A percentile compares a stretch with the other conserved stretches of the same genome.
These are phyloP conservation scores for Mortierella sp. DNA, from an alignment of 371 early-diverging fungal species.

Conservation along the genomic window DNA sequence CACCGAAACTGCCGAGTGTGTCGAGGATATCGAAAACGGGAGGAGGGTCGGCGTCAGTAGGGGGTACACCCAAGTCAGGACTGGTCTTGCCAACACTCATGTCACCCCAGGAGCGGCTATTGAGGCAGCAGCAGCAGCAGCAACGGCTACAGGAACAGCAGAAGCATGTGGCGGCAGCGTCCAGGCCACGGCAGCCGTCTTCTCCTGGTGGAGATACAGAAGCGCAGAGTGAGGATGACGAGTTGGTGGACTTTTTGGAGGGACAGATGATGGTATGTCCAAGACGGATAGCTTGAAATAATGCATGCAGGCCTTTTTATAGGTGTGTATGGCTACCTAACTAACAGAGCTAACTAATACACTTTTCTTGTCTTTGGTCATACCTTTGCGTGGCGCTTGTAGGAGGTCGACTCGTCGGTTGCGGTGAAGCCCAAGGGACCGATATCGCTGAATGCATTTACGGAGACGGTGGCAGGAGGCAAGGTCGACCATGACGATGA, in stretches of 20 bases:
- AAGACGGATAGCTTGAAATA: neutral
- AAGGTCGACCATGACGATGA: slow-evolving; percentile 32
- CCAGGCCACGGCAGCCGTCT: slow-evolving; percentile 15
- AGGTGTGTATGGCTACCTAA: neutral
- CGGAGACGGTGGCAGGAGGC: slow-evolving; percentile 53
- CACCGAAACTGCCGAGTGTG: slow-evolving; percentile 19
- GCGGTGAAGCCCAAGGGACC: slow-evolving; percentile 28
- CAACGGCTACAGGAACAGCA: slow-evolving; percentile 28
- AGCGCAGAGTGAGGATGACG: slow-evolving; percentile 42
- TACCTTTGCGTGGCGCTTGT: neutral
- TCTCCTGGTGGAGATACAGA: slow-evolving; percentile 15
- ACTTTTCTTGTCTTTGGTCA: neutral
- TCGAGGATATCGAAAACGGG: slow-evolving; percentile 29
- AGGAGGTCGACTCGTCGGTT: slow-evolving; percentile 14
- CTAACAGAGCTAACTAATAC: neutral
- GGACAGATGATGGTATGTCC: slow-evolving; percentile 33
- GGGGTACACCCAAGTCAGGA: slow-evolving; percentile 42
- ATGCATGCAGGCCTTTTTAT: too few species aligned
- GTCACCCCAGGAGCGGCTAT: slow-evolving; percentile 41
- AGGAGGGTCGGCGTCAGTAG: slow-evolving; percentile 20
- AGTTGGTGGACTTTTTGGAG: slow-evolving; percentile 50
- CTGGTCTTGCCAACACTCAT: slow-evolving; percentile 26
- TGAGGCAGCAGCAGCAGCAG: slow-evolving; percentile 31
- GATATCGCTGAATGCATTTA: slow-evolving; percentile 53
- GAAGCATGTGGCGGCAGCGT: slow-evolving; percentile 16